Evolutionary conservation across 345 rosid species (phyloP), one percentile per base, ranked within the genome.

Genomic region (Capsella bursapastoris): DNA sequence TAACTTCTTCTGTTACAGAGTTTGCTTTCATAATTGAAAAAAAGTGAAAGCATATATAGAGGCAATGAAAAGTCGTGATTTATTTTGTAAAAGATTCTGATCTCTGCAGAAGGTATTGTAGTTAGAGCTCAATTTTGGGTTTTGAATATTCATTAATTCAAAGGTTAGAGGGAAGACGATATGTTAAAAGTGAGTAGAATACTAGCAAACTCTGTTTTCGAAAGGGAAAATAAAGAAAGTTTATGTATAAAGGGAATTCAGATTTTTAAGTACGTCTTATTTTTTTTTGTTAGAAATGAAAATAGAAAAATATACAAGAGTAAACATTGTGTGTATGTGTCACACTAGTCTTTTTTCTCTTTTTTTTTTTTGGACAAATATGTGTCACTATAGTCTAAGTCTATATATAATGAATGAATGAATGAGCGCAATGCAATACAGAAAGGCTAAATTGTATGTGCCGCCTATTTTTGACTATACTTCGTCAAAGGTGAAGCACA

Each of bases 391-490:
- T 22, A 22, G 22, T 22, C 22, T 22, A 22, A 22, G 22, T 22
- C 22, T 22, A 22, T 22, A 22, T 22, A 22, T 22, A 22, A 22
- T 22, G 25, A 22, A 22, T 1, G 25, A 22, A 22, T 22, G 25
- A 22, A 22, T 22, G 25, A 22, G 25, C 1, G 25, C 25, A 22
- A 22, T 22, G 25, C 25, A 22, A 22, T 22, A 22, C 2, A 27
- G 4, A 60, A 50, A 40, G 25, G 63, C 34, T 57, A 34, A 45
- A 29, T 28, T 68, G 4, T 44, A 15, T 74, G 59, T 57, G 78
- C 61, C 78, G 8, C 67, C 53, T 66, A 38, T 29, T 58, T 22
- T 67, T 66, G 78, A 74, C 78, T 28, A 66, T 56, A 57, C 65
- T 53, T 53, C 3, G 71, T 73, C 71, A 45, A 66, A 57, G 49